Evolutionary conservation across 257 asterid species (phyloP).

Genomic region (Nicotiana tomentosiformis): DNA sequence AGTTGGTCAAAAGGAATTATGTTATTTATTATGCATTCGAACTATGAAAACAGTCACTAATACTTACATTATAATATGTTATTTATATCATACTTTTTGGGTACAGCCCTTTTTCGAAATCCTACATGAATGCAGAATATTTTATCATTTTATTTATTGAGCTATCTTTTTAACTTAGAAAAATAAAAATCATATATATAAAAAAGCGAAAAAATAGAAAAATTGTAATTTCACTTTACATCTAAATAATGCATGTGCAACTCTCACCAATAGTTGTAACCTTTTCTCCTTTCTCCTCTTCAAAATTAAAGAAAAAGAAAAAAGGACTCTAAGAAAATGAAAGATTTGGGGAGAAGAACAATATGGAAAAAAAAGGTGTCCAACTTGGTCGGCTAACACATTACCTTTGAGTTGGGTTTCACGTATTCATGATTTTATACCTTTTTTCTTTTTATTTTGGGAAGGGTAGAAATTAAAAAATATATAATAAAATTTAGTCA

Average conservation of each 20-base stretch:
- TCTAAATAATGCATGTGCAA: neutral
- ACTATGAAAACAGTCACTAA: fast-evolving
- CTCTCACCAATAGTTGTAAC: neutral
- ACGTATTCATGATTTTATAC: neutral
- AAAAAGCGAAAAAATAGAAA: too few relatives aligned
- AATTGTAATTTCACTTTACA: too few relatives aligned
- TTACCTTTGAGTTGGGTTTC: neutral
- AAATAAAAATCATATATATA: too few relatives aligned
- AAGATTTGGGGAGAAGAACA: neutral
- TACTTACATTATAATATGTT: too few relatives aligned
- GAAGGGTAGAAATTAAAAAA: neutral
- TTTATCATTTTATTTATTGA: too few relatives aligned
- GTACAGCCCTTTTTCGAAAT: too few relatives aligned
- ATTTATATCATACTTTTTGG: too few relatives aligned
- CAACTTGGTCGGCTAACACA: neutral
- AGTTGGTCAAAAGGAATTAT: neutral
- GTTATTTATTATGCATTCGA: neutral
- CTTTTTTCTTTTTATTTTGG: neutral
- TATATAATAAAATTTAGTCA: neutral
- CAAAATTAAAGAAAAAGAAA: neutral
- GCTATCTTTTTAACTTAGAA: too few relatives aligned
- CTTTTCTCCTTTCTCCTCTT: neutral
- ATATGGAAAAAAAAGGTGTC: neutral
- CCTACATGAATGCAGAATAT: too few relatives aligned
- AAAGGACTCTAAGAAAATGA: neutral